Base-by-base conservation (phyloP, 2,329 filamentous ascomycete species). In the Botrytis byssoidea region DNA sequence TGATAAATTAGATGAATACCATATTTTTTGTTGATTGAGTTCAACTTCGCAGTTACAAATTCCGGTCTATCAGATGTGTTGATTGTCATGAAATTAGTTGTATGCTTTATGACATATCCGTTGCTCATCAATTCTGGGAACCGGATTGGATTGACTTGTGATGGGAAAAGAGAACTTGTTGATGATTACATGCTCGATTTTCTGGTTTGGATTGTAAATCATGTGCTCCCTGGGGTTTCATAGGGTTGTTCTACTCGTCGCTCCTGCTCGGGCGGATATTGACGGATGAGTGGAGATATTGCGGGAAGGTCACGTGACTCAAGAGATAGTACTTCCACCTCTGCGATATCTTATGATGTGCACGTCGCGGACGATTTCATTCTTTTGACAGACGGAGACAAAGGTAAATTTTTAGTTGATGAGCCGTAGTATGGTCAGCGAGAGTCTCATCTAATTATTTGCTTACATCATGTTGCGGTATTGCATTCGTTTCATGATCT, bases 1-100 rank as follows among this genome's bases (percentile, higher is more conserved):
- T 42, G 10, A 57, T 57, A 7, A 57, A 32, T 29, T 42, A 67
- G 64, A 67, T 66, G 44, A 77, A 79, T 87, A 74, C 84, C 79
- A 76, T 42, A 42, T 9, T n/a, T 42, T n/a, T n/a, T 40, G 35
- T 37, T 63, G 37, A 25, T 63, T 25, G 14, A 42, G 14, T n/a
- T 42, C 14, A 32, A 18, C 14, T 44, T 44, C 5, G 42, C 42
- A 3, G 5, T 18, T n/a, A 40, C 35, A 7, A n/a, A 40, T 9
- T 1, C 25, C 22, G 16, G 16, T 2, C 3, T 63, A 40, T n/a
- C 2, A 4, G 37, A n/a, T 40, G 22, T n/a, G 3, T 60, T 3
- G 18, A 25, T 22, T 10, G 1, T 20, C 16, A 9, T 59, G 57
- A 35, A 32, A 35, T 12, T n/a, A 32, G 14, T 8, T 6, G 7